phyloP scores from a whole-genome alignment of 805 yeast species.

The Dipodascus albidus region DNA sequence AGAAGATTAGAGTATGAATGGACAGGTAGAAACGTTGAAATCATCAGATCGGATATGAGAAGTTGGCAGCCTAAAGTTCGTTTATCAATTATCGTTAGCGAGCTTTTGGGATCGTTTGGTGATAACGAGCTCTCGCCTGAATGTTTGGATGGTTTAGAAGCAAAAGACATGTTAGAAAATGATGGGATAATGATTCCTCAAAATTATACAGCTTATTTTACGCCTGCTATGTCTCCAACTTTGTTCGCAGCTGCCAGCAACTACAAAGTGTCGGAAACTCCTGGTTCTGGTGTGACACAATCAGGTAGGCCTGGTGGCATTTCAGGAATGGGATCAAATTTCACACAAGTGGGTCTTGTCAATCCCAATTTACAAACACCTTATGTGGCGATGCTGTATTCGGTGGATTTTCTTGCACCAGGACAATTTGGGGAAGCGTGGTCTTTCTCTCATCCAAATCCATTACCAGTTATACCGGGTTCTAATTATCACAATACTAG shows the following conservation, averaged over 20 bases:
- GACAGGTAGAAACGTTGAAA: constrained; percentile 33
- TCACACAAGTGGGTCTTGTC: constrained; percentile 3
- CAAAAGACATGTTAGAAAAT: constrained; percentile 4
- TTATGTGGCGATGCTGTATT: constrained; percentile 33
- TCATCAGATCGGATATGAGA: constrained; percentile 52
- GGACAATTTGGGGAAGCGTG: constrained; percentile 43
- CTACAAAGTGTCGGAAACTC: constrained; percentile 2
- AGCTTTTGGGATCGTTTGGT: constrained; percentile 82
- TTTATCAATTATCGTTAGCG: constrained; percentile 60
- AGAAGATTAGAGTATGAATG: constrained; percentile 41
- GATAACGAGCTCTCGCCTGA: constrained; percentile 89
- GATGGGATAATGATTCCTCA: constrained; percentile 52
- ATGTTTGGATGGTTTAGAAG: constrained; percentile 41
- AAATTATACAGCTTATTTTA: constrained; percentile 44
- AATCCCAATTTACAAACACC: constrained; percentile 25
- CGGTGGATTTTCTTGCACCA: constrained; percentile 32
- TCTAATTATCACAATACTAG: constrained; percentile 16
- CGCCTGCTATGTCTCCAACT: constrained; percentile 56
- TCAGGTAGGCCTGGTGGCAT: constrained; percentile 2
- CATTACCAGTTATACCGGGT: neutral
- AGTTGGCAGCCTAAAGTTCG: constrained; percentile 31
- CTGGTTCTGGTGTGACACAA: constrained; percentile 2
- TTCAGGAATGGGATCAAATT: constrained; percentile 4
- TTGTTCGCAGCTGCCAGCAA: constrained; percentile 26
- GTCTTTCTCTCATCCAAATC: constrained; percentile 46